Percentiles rank a stretch among this genome's conserved stretches.
Evolutionary conservation across 768 basidiomycete genomes (phyloP).

Genomic region (Suillus subluteus): DNA sequence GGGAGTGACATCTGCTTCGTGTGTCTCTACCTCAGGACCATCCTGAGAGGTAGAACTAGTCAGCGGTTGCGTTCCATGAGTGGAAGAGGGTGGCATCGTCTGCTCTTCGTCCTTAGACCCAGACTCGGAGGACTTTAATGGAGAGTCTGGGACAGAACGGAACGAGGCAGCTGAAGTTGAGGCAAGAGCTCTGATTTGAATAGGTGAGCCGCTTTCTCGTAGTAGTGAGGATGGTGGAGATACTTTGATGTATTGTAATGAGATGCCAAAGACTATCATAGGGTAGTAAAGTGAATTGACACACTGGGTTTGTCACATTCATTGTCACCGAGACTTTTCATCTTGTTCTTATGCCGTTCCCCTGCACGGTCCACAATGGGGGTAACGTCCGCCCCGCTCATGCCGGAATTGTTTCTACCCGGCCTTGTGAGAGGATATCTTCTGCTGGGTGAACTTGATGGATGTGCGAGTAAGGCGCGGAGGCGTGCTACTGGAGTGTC

Average conservation of each 20-base stretch:
- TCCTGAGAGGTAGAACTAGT: slow-evolving; percentile 5
- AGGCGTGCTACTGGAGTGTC: slow-evolving; percentile 63
- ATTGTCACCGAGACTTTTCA: slow-evolving; percentile 68
- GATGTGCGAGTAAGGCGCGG: slow-evolving; percentile 59
- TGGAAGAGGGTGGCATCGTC: slow-evolving; percentile 16
- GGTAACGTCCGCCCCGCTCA: slow-evolving; percentile 60
- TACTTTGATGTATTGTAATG: slow-evolving; percentile 19
- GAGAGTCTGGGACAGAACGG: slow-evolving; percentile 7
- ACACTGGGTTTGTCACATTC: slow-evolving; percentile 60
- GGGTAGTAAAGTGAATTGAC: slow-evolving; percentile 25
- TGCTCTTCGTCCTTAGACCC: not conserved
- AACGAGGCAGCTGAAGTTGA: slow-evolving; percentile 22
- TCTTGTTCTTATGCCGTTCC: slow-evolving; percentile 49
- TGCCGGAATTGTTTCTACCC: slow-evolving; percentile 60
- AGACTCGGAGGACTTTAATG: not conserved
- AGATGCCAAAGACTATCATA: slow-evolving; percentile 9
- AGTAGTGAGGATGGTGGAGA: slow-evolving; percentile 21
- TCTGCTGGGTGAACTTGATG: slow-evolving; percentile 44
- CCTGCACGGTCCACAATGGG: slow-evolving; percentile 47
- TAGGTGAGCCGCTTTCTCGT: slow-evolving; percentile 18
- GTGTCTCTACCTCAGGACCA: slow-evolving; percentile 37
- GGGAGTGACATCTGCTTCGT: slow-evolving; percentile 29
- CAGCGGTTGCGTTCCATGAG: slow-evolving; percentile 23
- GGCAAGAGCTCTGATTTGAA: slow-evolving; percentile 17
- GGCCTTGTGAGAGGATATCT: slow-evolving; percentile 28